Evolutionary conservation across 371 early-diverging fungal genomes (phyloP).

Genomic region (Zopfochytrium polystomum): DNA sequence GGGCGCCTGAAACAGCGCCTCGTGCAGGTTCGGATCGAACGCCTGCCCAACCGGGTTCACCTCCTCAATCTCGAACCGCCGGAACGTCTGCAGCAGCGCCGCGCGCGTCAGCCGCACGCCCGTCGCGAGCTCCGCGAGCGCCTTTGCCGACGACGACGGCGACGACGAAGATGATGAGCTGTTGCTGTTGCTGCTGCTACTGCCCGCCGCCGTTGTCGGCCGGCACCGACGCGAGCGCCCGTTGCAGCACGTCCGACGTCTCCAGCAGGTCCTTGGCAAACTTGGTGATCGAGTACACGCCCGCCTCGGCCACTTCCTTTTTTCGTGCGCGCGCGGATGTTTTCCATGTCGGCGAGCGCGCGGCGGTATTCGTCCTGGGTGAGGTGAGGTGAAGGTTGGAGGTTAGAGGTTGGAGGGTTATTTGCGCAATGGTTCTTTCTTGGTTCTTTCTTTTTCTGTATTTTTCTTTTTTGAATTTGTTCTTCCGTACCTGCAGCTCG

Average conservation of each 20-base stretch:
- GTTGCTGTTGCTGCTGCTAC: conserved; percentile 34
- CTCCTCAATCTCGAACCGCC: conserved; percentile 85
- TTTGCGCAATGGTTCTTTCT: not conserved
- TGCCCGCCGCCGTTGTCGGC: conserved; percentile 46
- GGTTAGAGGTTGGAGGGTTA: not conserved
- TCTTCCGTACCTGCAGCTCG: conserved; percentile 66
- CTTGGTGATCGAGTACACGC: conserved; percentile 87
- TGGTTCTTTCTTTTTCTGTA: not conserved
- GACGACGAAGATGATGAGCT: too few relatives aligned
- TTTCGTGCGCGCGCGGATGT: conserved; percentile 84
- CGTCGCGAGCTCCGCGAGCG: conserved; percentile 72
- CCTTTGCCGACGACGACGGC: too few relatives aligned
- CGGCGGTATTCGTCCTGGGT: conserved; percentile 61
- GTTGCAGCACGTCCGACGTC: conserved; percentile 83
- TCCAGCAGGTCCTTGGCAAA: conserved; percentile 96
- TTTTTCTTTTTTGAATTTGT: not conserved
- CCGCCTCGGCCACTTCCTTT: conserved; percentile 79
- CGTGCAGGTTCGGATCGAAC: conserved; percentile 91
- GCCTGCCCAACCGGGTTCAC: conserved; percentile 74
- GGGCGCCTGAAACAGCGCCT: conserved; percentile 93
- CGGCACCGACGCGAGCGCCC: conserved; percentile 84
- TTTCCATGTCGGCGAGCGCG: conserved; percentile 89
- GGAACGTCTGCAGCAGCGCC: conserved; percentile 82
- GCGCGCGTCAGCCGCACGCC: conserved; percentile 89
- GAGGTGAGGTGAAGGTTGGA: not conserved